Base-by-base conservation (phyloP, 164 flowering plant genomes). In the Macadamia integrifolia region DNA sequence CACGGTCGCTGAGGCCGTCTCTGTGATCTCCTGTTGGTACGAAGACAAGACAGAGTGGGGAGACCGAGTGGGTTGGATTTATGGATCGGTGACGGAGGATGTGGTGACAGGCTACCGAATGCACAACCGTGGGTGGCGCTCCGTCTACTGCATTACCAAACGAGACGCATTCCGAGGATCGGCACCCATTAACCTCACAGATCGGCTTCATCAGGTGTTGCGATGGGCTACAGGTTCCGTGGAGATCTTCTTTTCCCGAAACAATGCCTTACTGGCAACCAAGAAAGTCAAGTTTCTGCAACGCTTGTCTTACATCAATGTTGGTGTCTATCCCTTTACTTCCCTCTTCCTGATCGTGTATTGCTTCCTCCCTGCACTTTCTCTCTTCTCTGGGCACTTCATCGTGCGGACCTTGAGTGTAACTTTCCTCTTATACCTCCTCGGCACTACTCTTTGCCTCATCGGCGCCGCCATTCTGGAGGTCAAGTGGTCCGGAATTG, bases 31-130 rank as follows among this genome's bases (percentile, higher is more conserved):
- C 2, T 87, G 91, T 80, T 84, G 89, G 88, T 87, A 87, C 44
- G 89, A 87, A 75, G 91, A 87, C 30, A 87, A 84, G 66, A 87
- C 91, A 1, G 91, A 87, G 65, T 87, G 91, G 91, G 91, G 91
- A 1, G 59, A 77, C 0, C 83, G 88, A 14, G 76, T 84, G 15
- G 91, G 91, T 13, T 87, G 91, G 91, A 87, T 87, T 64, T 87
- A 87, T 53, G 91, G 91, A 17, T 87, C 91, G n/a, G 91, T 87
- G 2, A 87, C 91, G 13, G 91, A 87, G 60, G 91, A 87, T 71
- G 88, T 87, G 68, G 88, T 87, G 59, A 87, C 92, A 4, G 92
- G 92, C 10, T 87, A 85, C 46, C 69, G 87, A 52, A 87, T 87
- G 92, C 92, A 87, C 74, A 85, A 85, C 69, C 64, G 89, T 31